Conservation (phyloP, 2,329 filamentous ascomycete genomes). For the Aspergillus phoenicis region DNA sequence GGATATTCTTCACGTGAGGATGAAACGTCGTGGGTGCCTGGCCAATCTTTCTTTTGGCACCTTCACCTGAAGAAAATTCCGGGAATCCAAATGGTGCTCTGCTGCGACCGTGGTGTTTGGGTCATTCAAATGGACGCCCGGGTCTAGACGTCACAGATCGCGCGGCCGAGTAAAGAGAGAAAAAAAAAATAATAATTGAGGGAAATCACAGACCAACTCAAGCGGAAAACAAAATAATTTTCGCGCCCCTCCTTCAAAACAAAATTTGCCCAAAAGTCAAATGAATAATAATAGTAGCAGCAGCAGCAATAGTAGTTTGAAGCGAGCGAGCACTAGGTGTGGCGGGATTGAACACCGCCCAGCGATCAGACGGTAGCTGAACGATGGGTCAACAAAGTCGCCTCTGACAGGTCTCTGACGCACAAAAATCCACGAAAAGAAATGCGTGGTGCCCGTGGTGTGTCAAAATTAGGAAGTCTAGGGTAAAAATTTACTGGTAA, state of each 20-base stretch:
- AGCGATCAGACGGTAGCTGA: slow-evolving; percentile 30
- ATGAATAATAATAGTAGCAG: slow-evolving; percentile 16
- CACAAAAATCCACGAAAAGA: slow-evolving; percentile 16
- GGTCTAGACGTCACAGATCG: slow-evolving; percentile 10
- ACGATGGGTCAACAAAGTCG: slow-evolving; percentile 28
- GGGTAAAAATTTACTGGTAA: slow-evolving; percentile 16
- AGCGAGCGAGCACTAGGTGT: slow-evolving; percentile 17
- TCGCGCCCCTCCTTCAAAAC: neutral
- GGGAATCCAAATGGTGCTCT: slow-evolving; percentile 6
- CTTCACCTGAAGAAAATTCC: slow-evolving; percentile 3
- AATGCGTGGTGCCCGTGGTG: slow-evolving; percentile 2
- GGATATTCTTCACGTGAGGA: slow-evolving; percentile 6
- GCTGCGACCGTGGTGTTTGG: slow-evolving; percentile 13
- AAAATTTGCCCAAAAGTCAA: slow-evolving; percentile 7
- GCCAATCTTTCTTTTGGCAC: neutral
- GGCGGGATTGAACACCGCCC: slow-evolving; percentile 25
- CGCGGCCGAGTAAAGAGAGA: neutral
- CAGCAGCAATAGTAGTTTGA: slow-evolving; percentile 1
- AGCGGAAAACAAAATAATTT: slow-evolving; percentile 1
- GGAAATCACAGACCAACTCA: neutral
- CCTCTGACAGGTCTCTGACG: slow-evolving; percentile 25
- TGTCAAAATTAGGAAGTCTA: slow-evolving; percentile 11
- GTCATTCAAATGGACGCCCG: slow-evolving; percentile 13
- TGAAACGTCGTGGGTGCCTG: slow-evolving; percentile 6
- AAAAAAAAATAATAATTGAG: neutral